Evolutionary conservation across 805 yeast genomes (phyloP).

Genomic region (Pichia eremophila): DNA sequence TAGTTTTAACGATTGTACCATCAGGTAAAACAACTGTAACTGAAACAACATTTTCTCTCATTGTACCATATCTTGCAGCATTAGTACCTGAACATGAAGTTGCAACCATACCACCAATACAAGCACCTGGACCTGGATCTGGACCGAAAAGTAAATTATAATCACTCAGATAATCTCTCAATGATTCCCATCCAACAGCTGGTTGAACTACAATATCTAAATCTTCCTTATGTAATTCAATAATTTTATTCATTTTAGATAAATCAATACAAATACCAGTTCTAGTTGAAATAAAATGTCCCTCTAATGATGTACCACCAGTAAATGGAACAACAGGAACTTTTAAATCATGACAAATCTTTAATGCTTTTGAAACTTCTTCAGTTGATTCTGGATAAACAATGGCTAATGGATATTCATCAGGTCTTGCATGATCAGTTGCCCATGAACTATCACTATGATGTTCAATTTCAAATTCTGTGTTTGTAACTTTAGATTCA

Average conservation of each 20-base stretch:
- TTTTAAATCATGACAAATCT: constrained; percentile 47
- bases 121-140: constrained; percentile 75
- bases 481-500: constrained; percentile 33
- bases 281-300: constrained; percentile 66
- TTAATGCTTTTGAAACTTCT: constrained; percentile 55
- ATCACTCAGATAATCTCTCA: constrained; percentile 42
- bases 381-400: constrained; percentile 57
- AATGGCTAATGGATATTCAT: constrained; percentile 33
- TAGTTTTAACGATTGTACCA: constrained; percentile 68
- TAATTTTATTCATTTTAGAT: constrained; percentile 48
- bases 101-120: constrained; percentile 70
- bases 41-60: constrained; percentile 62
- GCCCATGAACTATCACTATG: constrained; percentile 28
- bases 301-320: constrained; percentile 76
- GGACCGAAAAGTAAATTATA: constrained; percentile 59
- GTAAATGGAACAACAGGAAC: constrained; percentile 70
- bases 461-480: constrained; percentile 22
- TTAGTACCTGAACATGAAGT: constrained; percentile 77
- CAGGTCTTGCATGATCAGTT: constrained; percentile 26
- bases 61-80: constrained; percentile 72
- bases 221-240: constrained; percentile 52
- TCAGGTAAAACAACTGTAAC: constrained; percentile 73
- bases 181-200: constrained; percentile 70
- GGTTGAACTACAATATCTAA: constrained; percentile 69
- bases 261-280: constrained; percentile 54